Percentiles rank a stretch among this genome's conserved stretches.
Conservation (phyloP, 2,329 filamentous ascomycete species). For the Alternaria dauci region DNA sequence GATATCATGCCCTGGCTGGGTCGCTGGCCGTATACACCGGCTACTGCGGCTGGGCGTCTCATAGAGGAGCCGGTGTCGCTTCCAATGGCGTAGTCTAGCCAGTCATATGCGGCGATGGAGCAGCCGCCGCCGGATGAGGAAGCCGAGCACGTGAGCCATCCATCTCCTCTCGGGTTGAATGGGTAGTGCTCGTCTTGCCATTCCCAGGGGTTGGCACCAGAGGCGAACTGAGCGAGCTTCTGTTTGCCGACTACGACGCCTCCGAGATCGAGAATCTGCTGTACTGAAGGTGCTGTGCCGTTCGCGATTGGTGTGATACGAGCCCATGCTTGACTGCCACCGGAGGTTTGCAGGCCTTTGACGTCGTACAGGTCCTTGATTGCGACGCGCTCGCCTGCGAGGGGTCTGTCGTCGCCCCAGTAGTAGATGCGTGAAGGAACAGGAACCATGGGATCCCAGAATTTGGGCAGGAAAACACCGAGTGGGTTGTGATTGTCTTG, state of each 20-base stretch:
- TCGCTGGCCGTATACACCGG: constrained; percentile 54
- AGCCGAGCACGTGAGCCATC: constrained; percentile 35
- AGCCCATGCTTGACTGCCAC: constrained; percentile 36
- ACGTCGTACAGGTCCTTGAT: constrained; percentile 41
- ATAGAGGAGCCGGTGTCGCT: constrained; percentile 59
- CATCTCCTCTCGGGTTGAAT: constrained; percentile 54
- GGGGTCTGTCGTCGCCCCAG: constrained; percentile 42
- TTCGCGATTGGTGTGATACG: constrained; percentile 28
- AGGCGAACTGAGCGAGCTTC: constrained; percentile 60
- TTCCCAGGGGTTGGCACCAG: constrained; percentile 37
- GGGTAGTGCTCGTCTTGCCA: constrained; percentile 50
- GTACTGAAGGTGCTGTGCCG: constrained; percentile 32
- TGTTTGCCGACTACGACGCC: constrained; percentile 62
- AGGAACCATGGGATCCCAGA: constrained; percentile 42
- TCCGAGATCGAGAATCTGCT: constrained; percentile 37
- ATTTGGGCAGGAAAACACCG: constrained; percentile 36
- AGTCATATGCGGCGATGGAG: constrained; percentile 54
- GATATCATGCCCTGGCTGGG: constrained; percentile 39
- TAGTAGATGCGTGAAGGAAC: constrained; percentile 54
- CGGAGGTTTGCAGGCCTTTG: constrained; percentile 37
- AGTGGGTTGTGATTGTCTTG: constrained; percentile 32
- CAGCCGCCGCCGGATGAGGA: constrained; percentile 51
- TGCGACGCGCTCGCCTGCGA: constrained; percentile 39
- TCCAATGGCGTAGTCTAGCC: constrained; percentile 57
- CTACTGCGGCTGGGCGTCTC: constrained; percentile 55